These are phyloP conservation scores for Curvularia hawaiiensis DNA, from an alignment of 2,329 filamentous ascomycete species.

Conservation along the genomic window DNA sequence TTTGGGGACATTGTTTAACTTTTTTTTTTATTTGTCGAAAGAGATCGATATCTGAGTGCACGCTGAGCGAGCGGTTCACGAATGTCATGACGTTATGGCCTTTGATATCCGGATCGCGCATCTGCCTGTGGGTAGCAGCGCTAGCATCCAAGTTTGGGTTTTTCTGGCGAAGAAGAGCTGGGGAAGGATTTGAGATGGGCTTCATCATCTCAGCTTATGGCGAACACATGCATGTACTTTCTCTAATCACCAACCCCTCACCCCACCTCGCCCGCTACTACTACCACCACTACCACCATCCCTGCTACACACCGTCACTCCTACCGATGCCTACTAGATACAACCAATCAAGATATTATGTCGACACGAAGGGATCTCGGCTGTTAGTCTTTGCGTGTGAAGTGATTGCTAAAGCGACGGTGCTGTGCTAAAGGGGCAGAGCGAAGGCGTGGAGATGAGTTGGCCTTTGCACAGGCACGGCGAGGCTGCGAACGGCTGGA, in stretches of 20 bases:
- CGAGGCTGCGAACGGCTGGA: constrained; percentile 15
- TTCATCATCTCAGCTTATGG: constrained; percentile 18
- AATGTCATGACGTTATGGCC: constrained; percentile 51
- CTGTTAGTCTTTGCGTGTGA: not conserved
- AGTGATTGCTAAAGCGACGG: not conserved
- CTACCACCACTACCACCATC: not conserved
- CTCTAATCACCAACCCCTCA: constrained; percentile 26
- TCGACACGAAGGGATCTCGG: not conserved
- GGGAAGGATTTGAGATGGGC: constrained; percentile 19
- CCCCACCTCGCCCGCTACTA: constrained; percentile 1
- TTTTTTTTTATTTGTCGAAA: constrained; percentile 34
- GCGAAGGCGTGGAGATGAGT: constrained; percentile 2
- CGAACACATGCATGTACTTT: constrained; percentile 16
- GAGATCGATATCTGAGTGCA: constrained; percentile 34
- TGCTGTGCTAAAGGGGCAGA: not conserved
- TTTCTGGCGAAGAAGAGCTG: constrained; percentile 25
- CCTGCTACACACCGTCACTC: constrained; percentile 15
- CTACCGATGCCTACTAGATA: constrained; percentile 16
- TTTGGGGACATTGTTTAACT: constrained; percentile 36
- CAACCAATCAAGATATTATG: constrained; percentile 19
- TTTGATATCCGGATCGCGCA: constrained; percentile 47
- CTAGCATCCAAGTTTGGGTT: constrained; percentile 31
- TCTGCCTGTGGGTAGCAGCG: constrained; percentile 37
- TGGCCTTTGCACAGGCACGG: constrained; percentile 5
- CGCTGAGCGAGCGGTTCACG: constrained; percentile 50